Evolutionary conservation across 345 rosid species (phyloP), one percentile per base, ranked within the genome.

Genomic region (Pistacia atlantica): DNA sequence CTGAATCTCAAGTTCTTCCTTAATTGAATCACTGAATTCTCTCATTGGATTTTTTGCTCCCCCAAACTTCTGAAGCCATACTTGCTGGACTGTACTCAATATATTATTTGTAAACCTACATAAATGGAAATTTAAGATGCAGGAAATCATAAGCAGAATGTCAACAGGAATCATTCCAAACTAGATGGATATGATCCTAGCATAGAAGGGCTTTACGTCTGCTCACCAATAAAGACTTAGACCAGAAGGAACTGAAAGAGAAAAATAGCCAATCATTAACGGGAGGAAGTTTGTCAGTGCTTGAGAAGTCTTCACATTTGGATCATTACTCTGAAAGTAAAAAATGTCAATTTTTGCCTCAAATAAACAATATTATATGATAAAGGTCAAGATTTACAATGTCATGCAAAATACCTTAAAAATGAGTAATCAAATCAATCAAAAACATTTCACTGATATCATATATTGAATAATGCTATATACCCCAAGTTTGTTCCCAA

Each of bases 191-290:
- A 51, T 58, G 35, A 13, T 59, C 74, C 1, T 54, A 37, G 4
- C 63, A 64, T 60, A 48, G 62, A 72, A 77, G 13, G 75, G 57
- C 55, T 61, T 54, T 52, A 22, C 10, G 48, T 73, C 71, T 77
- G 65, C 97, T 89, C 84, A 93, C 99, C 99, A 95, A 77, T 95
- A 95, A 68, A 95, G 95, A 83, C 98, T 93, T 82, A 95, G 86
- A 84, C 99, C 99, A 56, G 99, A 95, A 77, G 99, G 99, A 85
- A 93, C 99, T n/a, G 97, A 95, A 56, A 95, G 90, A 72, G 99
- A 75, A 89, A 93, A 95, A 79, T 95, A 95, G 77, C 98, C 99
- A 54, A 95, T 92, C 93, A 95, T 82, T 67, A 95, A 78, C 5
- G 98, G 99, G 13, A 93, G 97, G 75, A 95, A 79, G 84, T 93